Percentiles rank a stretch among this genome's conserved stretches.
Conservation (phyloP, 345 rosid genomes). For the Carallia pectinifolia region DNA sequence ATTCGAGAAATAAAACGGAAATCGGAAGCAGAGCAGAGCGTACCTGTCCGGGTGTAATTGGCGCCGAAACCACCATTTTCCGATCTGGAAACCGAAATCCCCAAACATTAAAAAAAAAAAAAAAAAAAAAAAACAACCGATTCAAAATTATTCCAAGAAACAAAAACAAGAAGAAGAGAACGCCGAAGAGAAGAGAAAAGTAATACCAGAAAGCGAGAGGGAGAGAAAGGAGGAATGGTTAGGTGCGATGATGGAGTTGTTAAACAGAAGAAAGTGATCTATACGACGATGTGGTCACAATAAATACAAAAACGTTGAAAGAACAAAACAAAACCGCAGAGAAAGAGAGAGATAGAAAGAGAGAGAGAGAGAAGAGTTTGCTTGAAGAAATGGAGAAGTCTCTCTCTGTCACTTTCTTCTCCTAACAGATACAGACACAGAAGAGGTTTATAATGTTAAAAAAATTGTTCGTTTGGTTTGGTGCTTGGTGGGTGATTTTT, state of each 20-base stretch:
- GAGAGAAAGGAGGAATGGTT: background rate
- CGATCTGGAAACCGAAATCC: conserved; percentile 24
- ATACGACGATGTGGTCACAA: conserved; percentile 27
- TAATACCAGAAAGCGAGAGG: conserved; percentile 30
- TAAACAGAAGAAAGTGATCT: conserved; percentile 17
- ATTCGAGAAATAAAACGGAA: background rate
- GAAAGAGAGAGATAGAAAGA: conserved; percentile 8
- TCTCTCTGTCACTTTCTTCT: conserved; percentile 9
- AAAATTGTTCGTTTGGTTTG: background rate
- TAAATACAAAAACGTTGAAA: conserved; percentile 9
- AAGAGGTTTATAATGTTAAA: conserved; percentile 32
- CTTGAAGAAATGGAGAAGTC: conserved; percentile 61
- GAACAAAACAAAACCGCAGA: background rate
- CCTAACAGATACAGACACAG: background rate
- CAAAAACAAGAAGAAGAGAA: conserved; percentile 1
- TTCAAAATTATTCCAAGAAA: background rate
- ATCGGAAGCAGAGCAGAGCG: background rate
- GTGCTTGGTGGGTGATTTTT: conserved; percentile 1
- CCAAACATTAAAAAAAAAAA: background rate
- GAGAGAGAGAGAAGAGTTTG: conserved; percentile 35
- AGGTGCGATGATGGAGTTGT: background rate
- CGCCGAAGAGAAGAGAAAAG: background rate
- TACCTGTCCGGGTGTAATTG: conserved; percentile 90
- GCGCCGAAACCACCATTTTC: conserved; percentile 61
- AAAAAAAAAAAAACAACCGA: background rate